Percentiles rank a stretch among this genome's conserved stretches.
Conservation (phyloP, 2,329 filamentous ascomycete species). For the Diaporthe citrichinensis region DNA sequence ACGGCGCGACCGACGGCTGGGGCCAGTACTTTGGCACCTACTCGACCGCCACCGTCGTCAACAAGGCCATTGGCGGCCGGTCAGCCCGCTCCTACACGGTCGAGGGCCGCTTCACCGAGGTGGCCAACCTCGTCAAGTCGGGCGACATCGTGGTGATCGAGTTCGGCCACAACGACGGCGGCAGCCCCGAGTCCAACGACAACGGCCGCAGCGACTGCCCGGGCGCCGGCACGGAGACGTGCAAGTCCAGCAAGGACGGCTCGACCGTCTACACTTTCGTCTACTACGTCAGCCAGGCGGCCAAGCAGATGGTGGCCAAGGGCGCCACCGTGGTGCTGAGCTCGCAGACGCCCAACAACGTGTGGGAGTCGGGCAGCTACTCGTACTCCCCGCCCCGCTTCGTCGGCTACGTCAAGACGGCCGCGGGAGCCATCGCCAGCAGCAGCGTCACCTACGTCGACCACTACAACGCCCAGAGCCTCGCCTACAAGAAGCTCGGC, state of each 20-base stretch:
- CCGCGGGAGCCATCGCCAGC: slow-evolving; percentile 58
- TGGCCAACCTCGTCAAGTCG: slow-evolving; percentile 62
- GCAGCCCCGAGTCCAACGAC: slow-evolving; percentile 64
- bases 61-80: slow-evolving; percentile 73
- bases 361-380: slow-evolving; percentile 70
- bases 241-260: slow-evolving; percentile 54
- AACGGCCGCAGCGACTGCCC: slow-evolving; percentile 73
- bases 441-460: slow-evolving; percentile 66
- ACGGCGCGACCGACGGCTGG: slow-evolving; percentile 65
- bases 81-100: slow-evolving; percentile 73
- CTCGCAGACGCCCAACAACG: slow-evolving; percentile 72
- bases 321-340: slow-evolving; percentile 73
- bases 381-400: slow-evolving; percentile 65
- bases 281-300: slow-evolving; percentile 47
- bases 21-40: slow-evolving; percentile 69
- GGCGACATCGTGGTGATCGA: slow-evolving; percentile 78
- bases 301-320: slow-evolving; percentile 58
- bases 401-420: slow-evolving; percentile 62
- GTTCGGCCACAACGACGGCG: slow-evolving; percentile 80
- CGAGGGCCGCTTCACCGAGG: slow-evolving; percentile 71
- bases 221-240: slow-evolving; percentile 66
- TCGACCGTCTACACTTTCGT: slow-evolving; percentile 51
- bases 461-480: slow-evolving; percentile 68
- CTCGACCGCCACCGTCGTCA: slow-evolving; percentile 63
- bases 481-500: slow-evolving; percentile 64